Conservation (phyloP, 164 flowering plant genomes). For the Magnolia changhungtana region DNA sequence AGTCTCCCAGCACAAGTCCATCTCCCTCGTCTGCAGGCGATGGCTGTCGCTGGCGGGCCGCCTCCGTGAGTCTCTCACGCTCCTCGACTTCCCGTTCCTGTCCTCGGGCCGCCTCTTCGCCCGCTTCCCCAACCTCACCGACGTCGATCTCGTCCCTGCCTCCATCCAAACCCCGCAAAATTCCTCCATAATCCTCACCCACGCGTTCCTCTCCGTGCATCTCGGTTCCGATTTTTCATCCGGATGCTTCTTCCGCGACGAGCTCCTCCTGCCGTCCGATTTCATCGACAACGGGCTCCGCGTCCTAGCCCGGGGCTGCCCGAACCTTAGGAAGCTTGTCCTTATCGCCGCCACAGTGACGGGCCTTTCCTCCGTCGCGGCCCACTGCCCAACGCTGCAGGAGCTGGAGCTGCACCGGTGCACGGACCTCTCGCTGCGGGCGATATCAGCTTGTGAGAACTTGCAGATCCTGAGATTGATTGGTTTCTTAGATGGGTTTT, state of each 20-base stretch:
- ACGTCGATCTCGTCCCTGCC: constrained; percentile 38
- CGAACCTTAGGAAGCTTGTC: constrained; percentile 61
- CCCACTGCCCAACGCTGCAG: constrained; percentile 67
- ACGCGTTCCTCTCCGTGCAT: constrained; percentile 33
- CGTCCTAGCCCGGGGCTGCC: constrained; percentile 56
- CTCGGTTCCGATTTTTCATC: constrained; percentile 32
- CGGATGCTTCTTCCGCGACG: constrained; percentile 21
- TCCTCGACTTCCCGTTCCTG: constrained; percentile 69
- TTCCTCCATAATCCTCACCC: constrained; percentile 33
- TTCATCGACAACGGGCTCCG: constrained; percentile 58
- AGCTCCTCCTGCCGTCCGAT: constrained; percentile 30
- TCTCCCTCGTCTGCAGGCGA: constrained; percentile 68
- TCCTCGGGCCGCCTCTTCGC: constrained; percentile 54
- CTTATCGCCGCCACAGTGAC: constrained; percentile 54
- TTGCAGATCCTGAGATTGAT: constrained; percentile 74
- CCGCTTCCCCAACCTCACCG: constrained; percentile 64
- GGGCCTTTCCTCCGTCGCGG: constrained; percentile 67
- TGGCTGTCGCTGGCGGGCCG: constrained; percentile 70
- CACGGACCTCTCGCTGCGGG: constrained; percentile 50
- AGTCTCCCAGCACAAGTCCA: constrained; percentile 29
- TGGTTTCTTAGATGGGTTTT: constrained; percentile 61
- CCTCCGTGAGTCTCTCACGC: constrained; percentile 50
- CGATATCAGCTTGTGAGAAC: constrained; percentile 63
- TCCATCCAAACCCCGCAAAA: constrained; percentile 25
- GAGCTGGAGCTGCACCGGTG: constrained; percentile 85